Conservation (phyloP, 2,329 filamentous ascomycete species). For the Arthrinium puccinioides region DNA sequence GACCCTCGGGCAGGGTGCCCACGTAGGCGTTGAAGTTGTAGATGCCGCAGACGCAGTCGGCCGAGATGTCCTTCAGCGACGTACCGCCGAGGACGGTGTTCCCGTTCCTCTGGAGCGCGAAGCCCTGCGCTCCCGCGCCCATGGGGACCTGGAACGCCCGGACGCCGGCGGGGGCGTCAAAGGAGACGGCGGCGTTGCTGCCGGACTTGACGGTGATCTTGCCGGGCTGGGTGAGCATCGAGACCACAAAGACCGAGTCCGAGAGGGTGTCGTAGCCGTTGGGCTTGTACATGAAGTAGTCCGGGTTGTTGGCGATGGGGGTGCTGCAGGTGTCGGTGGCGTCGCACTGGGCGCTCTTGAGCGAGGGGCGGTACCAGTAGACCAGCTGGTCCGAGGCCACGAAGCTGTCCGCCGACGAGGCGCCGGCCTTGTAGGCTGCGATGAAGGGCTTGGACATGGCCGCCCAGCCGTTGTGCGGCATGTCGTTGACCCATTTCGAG, state of each 20-base stretch:
- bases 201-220: background rate
- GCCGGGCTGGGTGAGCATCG: background rate
- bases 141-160: background rate
- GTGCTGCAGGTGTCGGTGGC: background rate
- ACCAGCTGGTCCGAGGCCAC: constrained; percentile 24
- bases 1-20: constrained; percentile 12
- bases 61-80: constrained; percentile 16
- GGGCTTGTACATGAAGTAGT: background rate
- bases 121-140: too few species aligned
- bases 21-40: constrained; percentile 30
- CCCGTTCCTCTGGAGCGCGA: background rate
- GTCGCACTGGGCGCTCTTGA: too few species aligned
- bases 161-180: background rate
- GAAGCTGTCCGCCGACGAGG: constrained; percentile 16
- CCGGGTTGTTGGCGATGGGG: background rate
- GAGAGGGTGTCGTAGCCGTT: background rate
- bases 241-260: constrained; percentile 1
- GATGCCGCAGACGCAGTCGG: constrained; percentile 14
- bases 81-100: background rate
- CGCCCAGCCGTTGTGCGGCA: constrained; percentile 2
- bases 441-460: constrained; percentile 26
- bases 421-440: constrained; percentile 39
- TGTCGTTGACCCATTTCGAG: background rate
- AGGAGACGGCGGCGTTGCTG: background rate
- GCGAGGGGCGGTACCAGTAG: constrained; percentile 32